Evolutionary conservation across 148 eudicot species (phyloP).

Genomic region (Oxyria digyna): DNA sequence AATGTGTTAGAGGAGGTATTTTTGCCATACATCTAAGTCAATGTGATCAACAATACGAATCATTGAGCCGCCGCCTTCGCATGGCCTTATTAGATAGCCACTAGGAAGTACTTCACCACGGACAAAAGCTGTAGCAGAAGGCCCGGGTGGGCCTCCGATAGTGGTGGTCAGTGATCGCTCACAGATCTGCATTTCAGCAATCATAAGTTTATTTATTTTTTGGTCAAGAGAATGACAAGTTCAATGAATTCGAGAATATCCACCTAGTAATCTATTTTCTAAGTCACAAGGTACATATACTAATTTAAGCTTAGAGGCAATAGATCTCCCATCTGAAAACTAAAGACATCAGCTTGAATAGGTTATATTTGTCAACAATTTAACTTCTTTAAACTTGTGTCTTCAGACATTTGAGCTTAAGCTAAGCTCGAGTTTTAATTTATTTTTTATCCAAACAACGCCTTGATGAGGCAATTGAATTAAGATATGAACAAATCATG

Average conservation of each 20-base stretch:
- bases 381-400: background rate
- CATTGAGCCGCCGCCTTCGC: conserved; percentile 61
- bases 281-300: background rate
- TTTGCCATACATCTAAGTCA: conserved; percentile 35
- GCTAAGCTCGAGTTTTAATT: background rate
- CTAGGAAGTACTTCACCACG: conserved; percentile 59
- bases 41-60: conserved; percentile 51
- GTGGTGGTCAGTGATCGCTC: conserved; percentile 44
- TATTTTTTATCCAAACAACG: background rate
- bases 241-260: background rate
- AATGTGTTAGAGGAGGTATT: background rate
- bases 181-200: conserved; percentile 32
- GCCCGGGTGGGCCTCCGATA: conserved; percentile 45
- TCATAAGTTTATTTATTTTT: no score
- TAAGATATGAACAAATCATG: background rate
- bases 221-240: background rate
- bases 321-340: no score
- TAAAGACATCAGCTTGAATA: no score
- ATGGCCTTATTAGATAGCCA: conserved; percentile 46
- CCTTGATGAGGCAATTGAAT: background rate
- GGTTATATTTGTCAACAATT: background rate
- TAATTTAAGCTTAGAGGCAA: no score
- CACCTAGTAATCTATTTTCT: background rate
- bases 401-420: background rate
- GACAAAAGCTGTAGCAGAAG: conserved; percentile 32